phyloP scores from a whole-genome alignment of 768 basidiomycete genomes.

The Mycena haematopus region DNA sequence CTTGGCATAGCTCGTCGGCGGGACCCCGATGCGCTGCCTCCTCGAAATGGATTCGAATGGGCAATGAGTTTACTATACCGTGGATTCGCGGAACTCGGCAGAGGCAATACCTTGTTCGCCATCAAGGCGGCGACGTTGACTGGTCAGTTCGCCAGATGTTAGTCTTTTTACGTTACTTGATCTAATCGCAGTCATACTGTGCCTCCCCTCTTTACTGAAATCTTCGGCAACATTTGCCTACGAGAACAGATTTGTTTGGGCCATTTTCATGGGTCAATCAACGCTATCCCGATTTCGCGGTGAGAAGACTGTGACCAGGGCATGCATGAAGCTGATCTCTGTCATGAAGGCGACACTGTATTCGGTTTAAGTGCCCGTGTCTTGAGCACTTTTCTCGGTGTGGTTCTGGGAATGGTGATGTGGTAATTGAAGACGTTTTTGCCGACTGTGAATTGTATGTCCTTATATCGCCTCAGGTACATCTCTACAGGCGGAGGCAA shows the following conservation, averaged over 20 bases:
- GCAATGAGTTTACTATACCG: slow-evolving; percentile 54
- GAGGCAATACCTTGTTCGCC: slow-evolving; percentile 72
- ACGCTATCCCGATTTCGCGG: slow-evolving; percentile 69
- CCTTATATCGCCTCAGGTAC: slow-evolving; percentile 54
- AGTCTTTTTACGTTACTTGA: not conserved
- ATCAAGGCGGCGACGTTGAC: slow-evolving; percentile 75
- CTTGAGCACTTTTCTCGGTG: slow-evolving; percentile 69
- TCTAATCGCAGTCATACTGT: slow-evolving; percentile 53
- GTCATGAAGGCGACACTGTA: slow-evolving; percentile 63
- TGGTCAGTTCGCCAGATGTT: slow-evolving; percentile 40
- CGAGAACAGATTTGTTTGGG: slow-evolving; percentile 75
- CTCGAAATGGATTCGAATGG: slow-evolving; percentile 62
- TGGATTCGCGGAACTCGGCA: slow-evolving; percentile 45
- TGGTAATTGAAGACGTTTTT: slow-evolving; percentile 55
- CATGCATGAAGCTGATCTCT: not conserved
- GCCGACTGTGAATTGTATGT: not conserved
- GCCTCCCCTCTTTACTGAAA: slow-evolving; percentile 64
- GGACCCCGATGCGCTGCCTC: slow-evolving; percentile 80
- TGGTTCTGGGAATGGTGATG: slow-evolving; percentile 64
- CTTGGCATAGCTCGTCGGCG: slow-evolving; percentile 62
- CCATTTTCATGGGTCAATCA: slow-evolving; percentile 79
- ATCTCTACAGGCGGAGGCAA: slow-evolving; percentile 65
- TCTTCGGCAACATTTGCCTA: slow-evolving; percentile 64
- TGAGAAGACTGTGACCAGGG: not conserved
- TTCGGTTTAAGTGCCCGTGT: slow-evolving; percentile 70